Evolutionary conservation across 495 filamentous ascomycete genomes (phyloP).

Genomic region (Terfezia claveryi): DNA sequence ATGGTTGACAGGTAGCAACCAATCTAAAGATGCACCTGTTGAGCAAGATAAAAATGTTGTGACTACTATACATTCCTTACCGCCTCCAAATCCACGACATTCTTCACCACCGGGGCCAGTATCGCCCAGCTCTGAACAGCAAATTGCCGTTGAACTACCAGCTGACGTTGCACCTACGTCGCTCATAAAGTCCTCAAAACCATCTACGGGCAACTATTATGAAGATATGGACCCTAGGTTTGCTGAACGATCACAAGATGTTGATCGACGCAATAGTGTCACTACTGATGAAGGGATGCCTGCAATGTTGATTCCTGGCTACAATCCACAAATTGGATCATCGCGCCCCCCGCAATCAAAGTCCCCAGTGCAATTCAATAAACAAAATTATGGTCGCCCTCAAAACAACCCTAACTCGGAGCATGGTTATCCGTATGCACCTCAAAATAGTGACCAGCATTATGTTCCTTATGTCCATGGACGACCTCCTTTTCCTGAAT

Average conservation of each 20-base stretch:
- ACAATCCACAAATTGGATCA: not conserved
- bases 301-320: not conserved
- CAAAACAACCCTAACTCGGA: not conserved
- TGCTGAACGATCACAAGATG: conserved; percentile 9
- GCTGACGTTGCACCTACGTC: not conserved
- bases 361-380: too few relatives aligned
- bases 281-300: not conserved
- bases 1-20: too few relatives aligned
- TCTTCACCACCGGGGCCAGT: too few relatives aligned
- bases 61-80: too few relatives aligned
- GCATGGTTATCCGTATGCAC: not conserved
- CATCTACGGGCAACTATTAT: conserved; percentile 35
- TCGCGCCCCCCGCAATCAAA: not conserved
- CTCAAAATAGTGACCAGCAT: not conserved
- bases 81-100: too few relatives aligned
- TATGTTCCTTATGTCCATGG: not conserved
- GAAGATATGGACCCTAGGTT: conserved; percentile 89
- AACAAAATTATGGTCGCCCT: not conserved
- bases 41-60: too few relatives aligned
- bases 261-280: not conserved
- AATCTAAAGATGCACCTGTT: too few relatives aligned
- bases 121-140: not conserved
- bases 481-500: not conserved
- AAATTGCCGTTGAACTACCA: not conserved
- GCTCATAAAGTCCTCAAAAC: not conserved